phyloP scores from a whole-genome alignment of 306 rosid species.

The Ochetophila trinervis region DNA sequence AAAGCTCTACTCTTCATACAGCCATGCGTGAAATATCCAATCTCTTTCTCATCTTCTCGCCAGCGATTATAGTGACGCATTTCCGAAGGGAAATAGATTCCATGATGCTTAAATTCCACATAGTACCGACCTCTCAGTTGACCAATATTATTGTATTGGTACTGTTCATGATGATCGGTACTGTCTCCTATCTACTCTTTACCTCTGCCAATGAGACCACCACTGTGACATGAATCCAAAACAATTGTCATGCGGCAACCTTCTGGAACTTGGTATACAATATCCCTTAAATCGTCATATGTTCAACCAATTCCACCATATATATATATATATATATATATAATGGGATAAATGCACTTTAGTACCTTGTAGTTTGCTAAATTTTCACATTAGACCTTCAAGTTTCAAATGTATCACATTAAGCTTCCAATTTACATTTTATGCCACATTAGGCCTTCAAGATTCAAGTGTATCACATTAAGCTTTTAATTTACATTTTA shows the following conservation, averaged over 20 bases:
- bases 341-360: too few relatives aligned
- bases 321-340: not conserved
- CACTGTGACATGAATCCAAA: conserved; percentile 85
- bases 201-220: conserved; percentile 65
- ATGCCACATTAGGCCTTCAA: too few relatives aligned
- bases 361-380: too few relatives aligned
- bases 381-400: too few relatives aligned
- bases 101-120: conserved; percentile 58
- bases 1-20: conserved; percentile 53
- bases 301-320: not conserved
- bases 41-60: conserved; percentile 38
- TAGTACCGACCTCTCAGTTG: conserved; percentile 49
- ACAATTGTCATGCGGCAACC: conserved; percentile 63
- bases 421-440: too few relatives aligned
- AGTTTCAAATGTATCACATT: too few relatives aligned
- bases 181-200: conserved; percentile 85
- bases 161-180: conserved; percentile 20
- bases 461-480: too few relatives aligned
- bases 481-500: too few relatives aligned
- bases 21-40: conserved; percentile 36
- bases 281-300: conserved; percentile 75
- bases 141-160: conserved; percentile 29
- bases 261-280: conserved; percentile 49
- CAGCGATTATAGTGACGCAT: conserved; percentile 35
- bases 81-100: conserved; percentile 59